Percentiles rank a stretch among this genome's conserved stretches.
These are phyloP conservation scores for Fusarium sublunatum DNA, from an alignment of 2,329 filamentous ascomycete species.

Conservation along the genomic window DNA sequence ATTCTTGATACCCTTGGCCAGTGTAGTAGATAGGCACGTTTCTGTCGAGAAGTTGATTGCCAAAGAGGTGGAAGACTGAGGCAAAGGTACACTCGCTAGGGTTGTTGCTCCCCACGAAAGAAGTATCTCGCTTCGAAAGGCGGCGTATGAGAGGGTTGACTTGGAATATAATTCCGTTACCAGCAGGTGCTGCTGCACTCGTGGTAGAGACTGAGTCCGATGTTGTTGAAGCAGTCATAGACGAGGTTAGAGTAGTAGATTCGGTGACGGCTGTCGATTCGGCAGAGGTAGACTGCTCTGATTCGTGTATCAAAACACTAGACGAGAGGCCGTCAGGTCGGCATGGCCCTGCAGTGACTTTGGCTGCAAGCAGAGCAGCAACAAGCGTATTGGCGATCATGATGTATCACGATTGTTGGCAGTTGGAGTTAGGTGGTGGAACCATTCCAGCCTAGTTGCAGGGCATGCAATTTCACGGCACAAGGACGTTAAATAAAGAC, in stretches of 20 bases:
- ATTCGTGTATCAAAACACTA: not conserved
- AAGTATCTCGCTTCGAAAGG: not conserved
- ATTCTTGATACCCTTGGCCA: not conserved
- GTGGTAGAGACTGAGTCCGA: not conserved
- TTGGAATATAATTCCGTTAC: constrained; percentile 2
- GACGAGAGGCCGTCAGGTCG: not conserved
- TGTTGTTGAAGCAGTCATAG: not conserved
- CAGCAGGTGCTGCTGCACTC: not conserved
- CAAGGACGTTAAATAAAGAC: no score
- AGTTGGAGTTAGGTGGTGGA: not conserved
- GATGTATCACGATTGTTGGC: not conserved
- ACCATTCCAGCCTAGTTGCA: no score
- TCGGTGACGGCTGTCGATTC: not conserved
- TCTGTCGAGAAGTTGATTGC: not conserved
- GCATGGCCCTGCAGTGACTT: not conserved
- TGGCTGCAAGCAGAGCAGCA: not conserved
- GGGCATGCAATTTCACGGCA: no score
- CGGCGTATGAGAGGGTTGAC: not conserved
- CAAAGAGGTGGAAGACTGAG: not conserved
- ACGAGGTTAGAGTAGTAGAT: not conserved
- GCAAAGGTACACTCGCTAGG: constrained; percentile 7
- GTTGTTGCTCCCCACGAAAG: constrained; percentile 5
- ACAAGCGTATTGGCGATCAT: not conserved
- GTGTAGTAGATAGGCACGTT: not conserved
- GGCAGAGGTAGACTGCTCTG: not conserved